phyloP scores from a whole-genome alignment of 139 green algal genomes.

The Spirogloea muscicola region DNA sequence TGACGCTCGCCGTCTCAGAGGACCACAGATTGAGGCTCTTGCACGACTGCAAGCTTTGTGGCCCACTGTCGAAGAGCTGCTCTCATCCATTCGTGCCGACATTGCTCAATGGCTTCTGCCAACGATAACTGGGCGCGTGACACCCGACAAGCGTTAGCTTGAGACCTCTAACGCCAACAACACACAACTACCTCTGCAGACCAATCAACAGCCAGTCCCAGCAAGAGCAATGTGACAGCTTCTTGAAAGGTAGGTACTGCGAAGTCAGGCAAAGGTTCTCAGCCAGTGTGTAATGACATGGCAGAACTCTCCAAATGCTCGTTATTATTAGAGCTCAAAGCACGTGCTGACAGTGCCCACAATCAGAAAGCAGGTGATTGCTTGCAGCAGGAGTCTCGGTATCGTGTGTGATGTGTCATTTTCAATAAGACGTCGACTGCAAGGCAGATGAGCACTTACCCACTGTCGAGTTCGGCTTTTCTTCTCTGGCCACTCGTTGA shows the following conservation, averaged over 20 bases:
- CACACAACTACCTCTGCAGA: neutral
- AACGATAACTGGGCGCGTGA: constrained; percentile 54
- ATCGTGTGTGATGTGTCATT: too few relatives aligned
- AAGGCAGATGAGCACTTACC: constrained; percentile 54
- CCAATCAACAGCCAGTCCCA: neutral
- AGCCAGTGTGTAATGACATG: neutral
- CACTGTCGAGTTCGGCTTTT: constrained; percentile 65
- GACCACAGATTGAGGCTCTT: too few relatives aligned
- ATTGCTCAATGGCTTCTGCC: constrained; percentile 50
- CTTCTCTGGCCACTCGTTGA: constrained; percentile 77
- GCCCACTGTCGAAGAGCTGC: constrained; percentile 65
- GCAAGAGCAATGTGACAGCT: neutral
- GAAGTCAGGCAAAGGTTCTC: neutral
- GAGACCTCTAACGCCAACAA: too few relatives aligned
- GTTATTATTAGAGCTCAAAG: neutral
- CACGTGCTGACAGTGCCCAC: neutral
- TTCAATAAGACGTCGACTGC: neutral
- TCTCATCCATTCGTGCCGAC: constrained; percentile 76
- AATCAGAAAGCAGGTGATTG: too few relatives aligned
- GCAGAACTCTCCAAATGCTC: neutral
- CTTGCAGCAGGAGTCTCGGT: too few relatives aligned
- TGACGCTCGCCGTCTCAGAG: too few relatives aligned
- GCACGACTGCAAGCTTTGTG: too few relatives aligned
- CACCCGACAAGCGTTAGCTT: neutral
- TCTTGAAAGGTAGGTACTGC: neutral